These are phyloP conservation scores for Pestalotiopsis sp. DNA, from an alignment of 2,329 filamentous ascomycete genomes.

Conservation along the genomic window DNA sequence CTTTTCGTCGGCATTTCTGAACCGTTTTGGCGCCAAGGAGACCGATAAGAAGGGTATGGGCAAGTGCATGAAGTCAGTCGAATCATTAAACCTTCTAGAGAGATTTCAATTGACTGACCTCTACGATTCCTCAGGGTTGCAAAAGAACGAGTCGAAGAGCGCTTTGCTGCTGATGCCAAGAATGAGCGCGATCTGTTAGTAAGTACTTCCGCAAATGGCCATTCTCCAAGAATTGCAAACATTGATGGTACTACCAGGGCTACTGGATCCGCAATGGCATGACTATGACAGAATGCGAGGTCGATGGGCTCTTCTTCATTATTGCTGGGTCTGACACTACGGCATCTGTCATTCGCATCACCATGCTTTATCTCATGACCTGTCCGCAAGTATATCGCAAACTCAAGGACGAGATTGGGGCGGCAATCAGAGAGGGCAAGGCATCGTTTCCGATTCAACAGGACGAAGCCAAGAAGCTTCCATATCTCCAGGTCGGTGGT, in stretches of 20 bases:
- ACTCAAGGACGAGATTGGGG: slow-evolving; percentile 45
- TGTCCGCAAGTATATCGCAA: slow-evolving; percentile 43
- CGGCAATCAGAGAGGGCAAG: slow-evolving; percentile 29
- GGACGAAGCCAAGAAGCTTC: slow-evolving; percentile 28
- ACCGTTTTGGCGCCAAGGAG: slow-evolving; percentile 25
- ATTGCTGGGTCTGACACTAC: slow-evolving; percentile 48
- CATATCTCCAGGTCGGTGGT: slow-evolving; percentile 28
- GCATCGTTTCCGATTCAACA: slow-evolving; percentile 27
- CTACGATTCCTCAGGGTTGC: slow-evolving; percentile 16
- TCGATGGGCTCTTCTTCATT: slow-evolving; percentile 25
- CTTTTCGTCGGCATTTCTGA: slow-evolving; percentile 21
- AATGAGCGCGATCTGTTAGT: slow-evolving; percentile 24
- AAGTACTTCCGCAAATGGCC: slow-evolving; percentile 2
- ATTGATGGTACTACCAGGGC: slow-evolving; percentile 17
- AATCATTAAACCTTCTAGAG: background rate
- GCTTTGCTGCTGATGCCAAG: slow-evolving; percentile 15
- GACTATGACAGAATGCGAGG: slow-evolving; percentile 24
- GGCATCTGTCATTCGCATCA: slow-evolving; percentile 47
- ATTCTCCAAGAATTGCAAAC: background rate
- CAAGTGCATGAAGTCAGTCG: slow-evolving; percentile 19
- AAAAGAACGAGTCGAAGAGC: slow-evolving; percentile 17
- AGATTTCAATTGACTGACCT: background rate
- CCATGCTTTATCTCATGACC: slow-evolving; percentile 48
- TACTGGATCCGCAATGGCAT: slow-evolving; percentile 31
- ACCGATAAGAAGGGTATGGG: slow-evolving; percentile 26